Base-by-base conservation (phyloP, 768 basidiomycete species). In the Rhodotorula toruloides region DNA sequence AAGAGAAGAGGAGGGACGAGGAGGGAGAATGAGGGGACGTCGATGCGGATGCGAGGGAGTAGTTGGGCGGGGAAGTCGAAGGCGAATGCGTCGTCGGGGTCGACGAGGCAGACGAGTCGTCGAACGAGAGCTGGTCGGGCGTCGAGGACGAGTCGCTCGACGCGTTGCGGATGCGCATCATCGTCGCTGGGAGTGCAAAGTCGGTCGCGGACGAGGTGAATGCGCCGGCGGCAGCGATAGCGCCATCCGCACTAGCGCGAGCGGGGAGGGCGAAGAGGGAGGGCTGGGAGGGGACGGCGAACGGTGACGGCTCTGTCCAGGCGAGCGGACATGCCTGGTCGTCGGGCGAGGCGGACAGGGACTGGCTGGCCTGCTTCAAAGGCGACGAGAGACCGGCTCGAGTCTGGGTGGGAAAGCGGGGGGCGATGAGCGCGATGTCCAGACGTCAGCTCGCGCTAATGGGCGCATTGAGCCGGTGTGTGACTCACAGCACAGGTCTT, bases 81-180 rank as follows among this genome's bases (percentile, higher is more conserved):
- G 4, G 29, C 19, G 36, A 34, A 65, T 4, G 50, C 22, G n/a
- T n/a, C 6, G 42, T 44, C 39, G 40, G 9, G 42, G 54, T 11
- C 10, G 56, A 46, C 21, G 44, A 57, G 56, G 22, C 34, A 34
- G 54, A 62, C 43, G 61, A 46, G 61, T 62, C 61, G 25, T 54
- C 61, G 54, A 62, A 54, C 17, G 61, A 54, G 39, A 53, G 52
- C 31, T 55, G 53, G 10, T 40, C 43, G 31, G 42, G 14, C 29
- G 65, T 55, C 2, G 44, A 7, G 37, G 40, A 65, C 22, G 61
- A 53, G 13, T 57, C 44, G 29, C 42, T 54, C 32, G 65, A 61
- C 4, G 49, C 36, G 32, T 57, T 50, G 11, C 59, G 54, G 12
- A 8, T n/a, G 5, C 58, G 64, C n/a, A n/a, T 4, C 21, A 14